phyloP scores from a whole-genome alignment of 2,329 filamentous ascomycete genomes.

The Stagonosporopsis tanaceti region DNA sequence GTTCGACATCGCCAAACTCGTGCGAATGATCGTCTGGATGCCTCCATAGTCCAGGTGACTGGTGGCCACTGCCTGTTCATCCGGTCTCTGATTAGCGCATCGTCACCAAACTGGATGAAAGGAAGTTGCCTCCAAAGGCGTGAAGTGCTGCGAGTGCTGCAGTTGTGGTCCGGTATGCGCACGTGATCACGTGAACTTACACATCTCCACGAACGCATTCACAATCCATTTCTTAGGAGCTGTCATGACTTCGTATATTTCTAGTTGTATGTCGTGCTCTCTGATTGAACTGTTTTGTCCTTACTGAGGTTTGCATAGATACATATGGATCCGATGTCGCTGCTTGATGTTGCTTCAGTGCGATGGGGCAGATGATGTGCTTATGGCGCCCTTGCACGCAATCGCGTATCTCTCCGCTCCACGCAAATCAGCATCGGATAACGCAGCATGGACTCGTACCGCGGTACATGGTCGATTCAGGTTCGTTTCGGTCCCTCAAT shows the following conservation, averaged over 20 bases:
- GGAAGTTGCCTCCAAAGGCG: background rate
- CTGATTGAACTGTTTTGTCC: slow-evolving; percentile 1
- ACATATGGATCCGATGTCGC: slow-evolving; percentile 31
- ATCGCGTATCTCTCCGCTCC: slow-evolving; percentile 32
- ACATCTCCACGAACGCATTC: slow-evolving; percentile 55
- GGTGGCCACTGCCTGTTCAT: slow-evolving; percentile 39
- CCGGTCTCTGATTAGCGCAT: background rate
- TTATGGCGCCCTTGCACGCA: slow-evolving; percentile 35
- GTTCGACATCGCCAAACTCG: slow-evolving; percentile 57
- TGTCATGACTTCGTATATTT: slow-evolving; percentile 28
- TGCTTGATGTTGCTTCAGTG: slow-evolving; percentile 19
- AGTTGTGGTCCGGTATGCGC: background rate
- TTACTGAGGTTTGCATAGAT: slow-evolving; percentile 7
- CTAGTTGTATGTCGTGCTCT: slow-evolving; percentile 29
- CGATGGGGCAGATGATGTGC: slow-evolving; percentile 41
- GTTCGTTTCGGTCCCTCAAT: slow-evolving; percentile 5
- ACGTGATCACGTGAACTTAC: slow-evolving; percentile 37
- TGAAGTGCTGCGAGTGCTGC: background rate
- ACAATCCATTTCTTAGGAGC: slow-evolving; percentile 50
- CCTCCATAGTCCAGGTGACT: slow-evolving; percentile 66
- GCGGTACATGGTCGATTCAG: slow-evolving; percentile 15
- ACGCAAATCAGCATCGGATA: slow-evolving; percentile 17
- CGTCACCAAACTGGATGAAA: background rate
- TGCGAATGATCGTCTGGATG: slow-evolving; percentile 71
- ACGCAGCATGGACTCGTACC: slow-evolving; percentile 8